These are phyloP conservation scores for Xenoacremonium recifei DNA, from an alignment of 2,329 filamentous ascomycete species.

Conservation along the genomic window DNA sequence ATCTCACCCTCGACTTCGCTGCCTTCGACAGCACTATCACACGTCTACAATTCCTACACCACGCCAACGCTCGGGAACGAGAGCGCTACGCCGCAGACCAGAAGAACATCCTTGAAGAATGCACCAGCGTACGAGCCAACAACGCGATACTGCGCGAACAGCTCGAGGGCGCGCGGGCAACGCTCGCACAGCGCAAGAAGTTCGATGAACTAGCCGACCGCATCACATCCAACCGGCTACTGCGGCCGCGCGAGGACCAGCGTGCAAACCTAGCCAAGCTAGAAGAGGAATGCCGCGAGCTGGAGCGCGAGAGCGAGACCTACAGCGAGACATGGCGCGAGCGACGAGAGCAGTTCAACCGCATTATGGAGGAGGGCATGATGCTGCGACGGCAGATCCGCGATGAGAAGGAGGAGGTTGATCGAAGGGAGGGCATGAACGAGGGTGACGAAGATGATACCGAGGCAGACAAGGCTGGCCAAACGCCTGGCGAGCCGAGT, in stretches of 20 bases:
- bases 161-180: constrained; percentile 73
- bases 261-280: constrained; percentile 74
- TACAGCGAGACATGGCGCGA: constrained; percentile 84
- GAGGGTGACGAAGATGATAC: constrained; percentile 63
- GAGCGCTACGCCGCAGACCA: constrained; percentile 82
- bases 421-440: constrained; percentile 79
- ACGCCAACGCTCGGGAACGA: constrained; percentile 80
- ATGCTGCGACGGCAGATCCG: constrained; percentile 80
- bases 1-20: constrained; percentile 83
- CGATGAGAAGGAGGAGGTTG: constrained; percentile 93
- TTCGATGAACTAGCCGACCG: constrained; percentile 88
- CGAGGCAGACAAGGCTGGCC: constrained; percentile 44
- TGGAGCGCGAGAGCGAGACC: constrained; percentile 79
- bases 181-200: constrained; percentile 73
- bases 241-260: constrained; percentile 84
- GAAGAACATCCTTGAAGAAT: constrained; percentile 72
- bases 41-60: constrained; percentile 82
- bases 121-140: constrained; percentile 72
- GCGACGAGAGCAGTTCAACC: constrained; percentile 79
- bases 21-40: constrained; percentile 83
- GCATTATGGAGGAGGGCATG: constrained; percentile 89
- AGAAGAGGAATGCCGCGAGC: constrained; percentile 81
- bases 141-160: constrained; percentile 71
- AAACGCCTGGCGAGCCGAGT: constrained; percentile 51
- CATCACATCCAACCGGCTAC: constrained; percentile 76